These are phyloP conservation scores for Bolboschoenus planiculmis DNA, from an alignment of 176 grass and related monocot species.

Conservation along the genomic window DNA sequence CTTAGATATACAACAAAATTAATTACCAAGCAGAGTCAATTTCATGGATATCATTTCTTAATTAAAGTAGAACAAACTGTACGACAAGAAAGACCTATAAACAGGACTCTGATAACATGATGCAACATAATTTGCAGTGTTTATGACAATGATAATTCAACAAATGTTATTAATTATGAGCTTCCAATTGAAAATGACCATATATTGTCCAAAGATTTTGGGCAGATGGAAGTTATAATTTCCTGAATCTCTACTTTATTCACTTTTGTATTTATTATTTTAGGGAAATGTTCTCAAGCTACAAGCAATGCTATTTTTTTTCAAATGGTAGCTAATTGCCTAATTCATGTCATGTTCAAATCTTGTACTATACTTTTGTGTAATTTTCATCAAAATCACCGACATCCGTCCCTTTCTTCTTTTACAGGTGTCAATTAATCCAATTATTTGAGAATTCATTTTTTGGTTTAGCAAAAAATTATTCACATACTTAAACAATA, in stretches of 20 bases:
- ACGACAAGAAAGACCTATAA: neutral
- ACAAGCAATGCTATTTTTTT: neutral
- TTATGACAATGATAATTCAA: slow-evolving; percentile 6
- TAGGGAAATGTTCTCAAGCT: neutral
- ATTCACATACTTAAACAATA: too few relatives aligned
- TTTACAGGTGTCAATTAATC: neutral
- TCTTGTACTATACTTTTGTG: neutral
- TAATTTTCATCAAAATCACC: neutral
- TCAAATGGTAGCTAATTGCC: neutral
- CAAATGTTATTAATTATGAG: neutral
- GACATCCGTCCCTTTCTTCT: neutral
- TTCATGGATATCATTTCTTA: neutral
- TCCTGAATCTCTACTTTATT: neutral
- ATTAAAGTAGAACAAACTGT: neutral
- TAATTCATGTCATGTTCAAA: neutral
- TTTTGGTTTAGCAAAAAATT: too few relatives aligned
- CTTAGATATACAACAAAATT: neutral
- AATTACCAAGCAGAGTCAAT: neutral
- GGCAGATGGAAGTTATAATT: neutral
- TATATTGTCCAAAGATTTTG: neutral
- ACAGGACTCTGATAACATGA: neutral
- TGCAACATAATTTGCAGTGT: neutral
- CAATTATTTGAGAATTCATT: neutral
- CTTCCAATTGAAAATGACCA: slow-evolving; percentile 4
- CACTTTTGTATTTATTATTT: neutral